Percentiles rank a stretch among this genome's conserved stretches.
Evolutionary conservation across 768 basidiomycete species (phyloP).

Genomic region (Trametes sanguinea): DNA sequence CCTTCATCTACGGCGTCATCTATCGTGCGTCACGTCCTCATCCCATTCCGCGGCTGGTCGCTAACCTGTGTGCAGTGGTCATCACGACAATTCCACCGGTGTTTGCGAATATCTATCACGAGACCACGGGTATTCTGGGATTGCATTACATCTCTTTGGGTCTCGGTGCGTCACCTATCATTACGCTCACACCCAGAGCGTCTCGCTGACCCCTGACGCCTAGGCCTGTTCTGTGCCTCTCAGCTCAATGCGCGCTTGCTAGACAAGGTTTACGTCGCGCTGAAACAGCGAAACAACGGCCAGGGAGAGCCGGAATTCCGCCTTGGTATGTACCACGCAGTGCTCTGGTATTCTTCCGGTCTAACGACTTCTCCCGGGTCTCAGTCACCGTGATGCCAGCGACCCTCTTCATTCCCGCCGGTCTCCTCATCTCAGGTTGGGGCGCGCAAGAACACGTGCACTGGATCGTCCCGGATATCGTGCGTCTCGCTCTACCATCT

Average conservation of each 20-base stretch:
- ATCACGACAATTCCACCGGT: constrained; percentile 65
- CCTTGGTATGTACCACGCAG: constrained; percentile 40
- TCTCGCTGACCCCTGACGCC: background rate
- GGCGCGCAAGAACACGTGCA: constrained; percentile 53
- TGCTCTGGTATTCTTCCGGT: background rate
- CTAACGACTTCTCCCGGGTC: background rate
- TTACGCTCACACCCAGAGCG: background rate
- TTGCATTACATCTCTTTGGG: constrained; percentile 75
- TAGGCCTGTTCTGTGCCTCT: constrained; percentile 41
- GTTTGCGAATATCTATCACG: constrained; percentile 54
- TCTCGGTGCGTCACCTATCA: constrained; percentile 39
- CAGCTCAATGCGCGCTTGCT: constrained; percentile 55
- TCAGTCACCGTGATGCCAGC: constrained; percentile 61
- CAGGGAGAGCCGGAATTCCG: constrained; percentile 56
- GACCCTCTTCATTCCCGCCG: constrained; percentile 61
- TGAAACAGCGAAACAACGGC: constrained; percentile 55
- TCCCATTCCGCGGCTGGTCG: background rate
- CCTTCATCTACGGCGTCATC: constrained; percentile 64
- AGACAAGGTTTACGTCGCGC: constrained; percentile 56
- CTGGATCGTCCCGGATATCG: constrained; percentile 75
- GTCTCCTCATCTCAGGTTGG: constrained; percentile 76
- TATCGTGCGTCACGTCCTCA: constrained; percentile 45
- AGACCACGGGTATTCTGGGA: constrained; percentile 59
- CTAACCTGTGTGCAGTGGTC: constrained; percentile 47
- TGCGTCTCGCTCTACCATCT: constrained; percentile 32